Percentiles rank a stretch among this genome's conserved stretches.
These are phyloP conservation scores for Beta lomatogona DNA, from an alignment of 179 eudicot species.

Conservation along the genomic window DNA sequence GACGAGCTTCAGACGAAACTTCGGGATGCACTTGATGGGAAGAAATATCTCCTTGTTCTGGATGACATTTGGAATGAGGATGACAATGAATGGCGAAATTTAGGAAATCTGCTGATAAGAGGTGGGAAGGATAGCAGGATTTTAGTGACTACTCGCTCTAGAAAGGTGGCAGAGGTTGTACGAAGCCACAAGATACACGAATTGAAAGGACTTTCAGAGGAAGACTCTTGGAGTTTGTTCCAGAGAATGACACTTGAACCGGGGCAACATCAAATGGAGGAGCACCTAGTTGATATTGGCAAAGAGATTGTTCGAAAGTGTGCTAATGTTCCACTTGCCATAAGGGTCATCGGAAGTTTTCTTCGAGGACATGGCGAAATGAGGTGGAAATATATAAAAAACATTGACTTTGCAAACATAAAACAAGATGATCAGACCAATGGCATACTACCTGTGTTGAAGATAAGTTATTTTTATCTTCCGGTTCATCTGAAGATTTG, in stretches of 20 bases:
- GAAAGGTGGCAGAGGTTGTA: too few species aligned
- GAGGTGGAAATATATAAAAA: constrained; percentile 1
- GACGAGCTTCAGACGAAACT: constrained; percentile 5
- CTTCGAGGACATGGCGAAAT: background rate
- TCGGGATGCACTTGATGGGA: background rate
- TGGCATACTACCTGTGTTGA: background rate
- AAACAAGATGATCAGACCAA: background rate
- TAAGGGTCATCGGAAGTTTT: constrained; percentile 17
- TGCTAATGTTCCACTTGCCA: constrained; percentile 21
- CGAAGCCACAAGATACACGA: too few species aligned
- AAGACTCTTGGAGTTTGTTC: too few species aligned
- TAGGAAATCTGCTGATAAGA: background rate
- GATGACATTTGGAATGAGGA: constrained; percentile 30
- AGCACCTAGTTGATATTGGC: background rate
- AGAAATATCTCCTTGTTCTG: constrained; percentile 19
- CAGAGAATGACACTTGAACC: background rate
- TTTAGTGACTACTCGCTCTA: too few species aligned
- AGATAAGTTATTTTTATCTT: too few species aligned
- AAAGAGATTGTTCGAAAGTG: constrained; percentile 18
- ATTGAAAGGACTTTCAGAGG: too few species aligned
- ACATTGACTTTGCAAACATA: background rate
- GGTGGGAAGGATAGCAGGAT: background rate
- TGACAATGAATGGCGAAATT: background rate
- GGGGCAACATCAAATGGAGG: background rate
- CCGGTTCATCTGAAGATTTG: too few species aligned